phyloP scores from a whole-genome alignment of 495 filamentous ascomycete genomes.

The Penicillium mononematosum region DNA sequence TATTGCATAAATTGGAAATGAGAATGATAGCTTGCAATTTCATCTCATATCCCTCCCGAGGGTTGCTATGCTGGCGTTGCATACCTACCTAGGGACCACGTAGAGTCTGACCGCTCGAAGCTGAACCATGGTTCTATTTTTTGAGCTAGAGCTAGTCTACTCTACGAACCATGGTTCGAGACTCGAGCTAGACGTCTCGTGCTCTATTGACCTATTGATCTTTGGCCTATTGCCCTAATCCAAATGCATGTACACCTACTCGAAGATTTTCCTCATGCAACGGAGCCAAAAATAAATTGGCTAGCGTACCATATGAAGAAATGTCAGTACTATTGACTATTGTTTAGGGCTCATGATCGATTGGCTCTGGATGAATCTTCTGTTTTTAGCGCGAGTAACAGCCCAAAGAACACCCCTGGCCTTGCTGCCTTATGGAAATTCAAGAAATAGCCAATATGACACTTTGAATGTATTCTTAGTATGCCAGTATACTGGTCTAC shows the following conservation, averaged over 20 bases:
- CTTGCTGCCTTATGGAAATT: slow-evolving; percentile 24
- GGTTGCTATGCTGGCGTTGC: slow-evolving; percentile 22
- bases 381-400: slow-evolving; percentile 10
- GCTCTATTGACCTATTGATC: neutral
- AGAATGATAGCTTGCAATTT: neutral
- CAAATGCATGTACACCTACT: neutral
- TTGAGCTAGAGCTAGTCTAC: neutral
- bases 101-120: slow-evolving; percentile 16
- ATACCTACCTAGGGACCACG: neutral
- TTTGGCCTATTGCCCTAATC: neutral
- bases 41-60: neutral
- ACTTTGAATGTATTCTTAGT: neutral
- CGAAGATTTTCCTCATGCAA: neutral
- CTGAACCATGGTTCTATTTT: slow-evolving; percentile 4
- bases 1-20: slow-evolving; percentile 1
- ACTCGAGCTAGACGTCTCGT: neutral
- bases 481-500: neutral
- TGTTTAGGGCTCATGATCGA: slow-evolving; percentile 18
- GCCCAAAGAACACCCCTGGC: slow-evolving; percentile 14
- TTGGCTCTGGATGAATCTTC: slow-evolving; percentile 33
- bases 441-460: slow-evolving; percentile 3
- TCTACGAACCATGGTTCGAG: slow-evolving; percentile 9
- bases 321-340: neutral
- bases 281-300: neutral
- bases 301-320: slow-evolving; percentile 5